Conservation (phyloP, 169 alveolate genomes). For the Eimeria acervulina region DNA sequence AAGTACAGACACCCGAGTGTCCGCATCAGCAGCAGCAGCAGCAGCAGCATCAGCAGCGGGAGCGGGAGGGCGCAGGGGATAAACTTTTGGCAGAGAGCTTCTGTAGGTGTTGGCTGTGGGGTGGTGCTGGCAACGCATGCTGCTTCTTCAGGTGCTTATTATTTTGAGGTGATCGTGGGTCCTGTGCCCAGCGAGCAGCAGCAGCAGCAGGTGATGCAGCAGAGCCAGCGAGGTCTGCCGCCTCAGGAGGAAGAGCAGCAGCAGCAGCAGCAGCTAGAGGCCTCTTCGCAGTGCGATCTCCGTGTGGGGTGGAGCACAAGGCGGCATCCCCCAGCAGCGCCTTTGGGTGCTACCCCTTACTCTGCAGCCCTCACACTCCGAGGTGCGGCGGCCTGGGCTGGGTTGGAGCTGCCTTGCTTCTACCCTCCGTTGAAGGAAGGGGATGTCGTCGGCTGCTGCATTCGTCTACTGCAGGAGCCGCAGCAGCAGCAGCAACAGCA, state of each 20-base stretch:
- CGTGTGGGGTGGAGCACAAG: conserved; percentile 82
- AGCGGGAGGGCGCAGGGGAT: conserved; percentile 53
- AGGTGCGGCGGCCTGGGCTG: conserved; percentile 71
- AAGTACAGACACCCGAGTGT: conserved; percentile 79
- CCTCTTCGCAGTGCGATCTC: conserved; percentile 67
- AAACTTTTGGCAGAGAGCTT: conserved; percentile 27
- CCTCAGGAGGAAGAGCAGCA: conserved; percentile 1
- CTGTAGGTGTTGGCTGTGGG: conserved; percentile 77
- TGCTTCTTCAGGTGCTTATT: conserved; percentile 45
- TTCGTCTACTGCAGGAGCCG: conserved; percentile 40
- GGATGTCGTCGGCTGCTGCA: conserved; percentile 79
- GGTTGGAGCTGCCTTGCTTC: conserved; percentile 71
- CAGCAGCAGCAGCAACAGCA: neutral
- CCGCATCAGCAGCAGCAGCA: conserved; percentile 50
- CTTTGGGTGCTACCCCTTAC: conserved; percentile 66
- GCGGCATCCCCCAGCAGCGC: conserved; percentile 76
- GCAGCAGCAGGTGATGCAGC: conserved; percentile 60
- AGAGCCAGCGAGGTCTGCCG: neutral
- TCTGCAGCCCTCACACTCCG: conserved; percentile 40
- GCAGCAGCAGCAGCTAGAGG: conserved; percentile 56
- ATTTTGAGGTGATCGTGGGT: conserved; percentile 68
- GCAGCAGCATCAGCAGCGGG: conserved; percentile 33
- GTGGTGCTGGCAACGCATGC: conserved; percentile 80
- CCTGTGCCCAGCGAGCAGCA: conserved; percentile 51
- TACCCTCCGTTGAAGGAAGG: conserved; percentile 49